A percentile compares a stretch with the other conserved stretches of the same genome.
Evolutionary conservation across 768 basidiomycete genomes (phyloP).

Genomic region (Rhodotorula graminis): DNA sequence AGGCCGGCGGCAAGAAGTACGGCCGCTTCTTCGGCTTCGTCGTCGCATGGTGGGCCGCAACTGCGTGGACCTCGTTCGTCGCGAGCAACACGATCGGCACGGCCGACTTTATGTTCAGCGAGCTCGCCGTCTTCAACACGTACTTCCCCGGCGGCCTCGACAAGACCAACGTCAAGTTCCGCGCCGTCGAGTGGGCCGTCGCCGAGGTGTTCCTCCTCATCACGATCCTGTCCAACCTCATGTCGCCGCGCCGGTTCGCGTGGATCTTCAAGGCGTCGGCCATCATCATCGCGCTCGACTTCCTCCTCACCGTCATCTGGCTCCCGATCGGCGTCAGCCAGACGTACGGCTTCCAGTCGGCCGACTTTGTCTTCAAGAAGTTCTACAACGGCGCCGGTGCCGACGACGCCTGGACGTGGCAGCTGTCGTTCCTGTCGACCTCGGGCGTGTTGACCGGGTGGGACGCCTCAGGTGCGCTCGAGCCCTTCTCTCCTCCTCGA

Average conservation of each 20-base stretch:
- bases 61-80: constrained; percentile 93
- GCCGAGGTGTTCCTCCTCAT: constrained; percentile 68
- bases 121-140: constrained; percentile 70
- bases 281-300: constrained; percentile 73
- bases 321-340: constrained; percentile 82
- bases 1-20: constrained; percentile 81
- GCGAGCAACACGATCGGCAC: constrained; percentile 85
- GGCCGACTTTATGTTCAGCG: constrained; percentile 83
- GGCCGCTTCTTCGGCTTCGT: constrained; percentile 81
- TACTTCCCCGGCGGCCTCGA: constrained; percentile 74
- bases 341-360: constrained; percentile 82
- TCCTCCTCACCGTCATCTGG: constrained; percentile 83
- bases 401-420: constrained; percentile 83
- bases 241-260: constrained; percentile 66
- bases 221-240: constrained; percentile 75
- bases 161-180: constrained; percentile 72
- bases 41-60: constrained; percentile 89
- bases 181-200: constrained; percentile 75
- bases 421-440: constrained; percentile 79
- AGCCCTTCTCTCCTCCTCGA: no score
- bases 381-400: constrained; percentile 86
- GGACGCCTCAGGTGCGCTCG: constrained; percentile 55
- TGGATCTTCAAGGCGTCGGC: constrained; percentile 71
- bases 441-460: constrained; percentile 85
- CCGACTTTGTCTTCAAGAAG: constrained; percentile 75